phyloP scores from a whole-genome alignment of 78 protist species.

The Isochrysis galbana region DNA sequence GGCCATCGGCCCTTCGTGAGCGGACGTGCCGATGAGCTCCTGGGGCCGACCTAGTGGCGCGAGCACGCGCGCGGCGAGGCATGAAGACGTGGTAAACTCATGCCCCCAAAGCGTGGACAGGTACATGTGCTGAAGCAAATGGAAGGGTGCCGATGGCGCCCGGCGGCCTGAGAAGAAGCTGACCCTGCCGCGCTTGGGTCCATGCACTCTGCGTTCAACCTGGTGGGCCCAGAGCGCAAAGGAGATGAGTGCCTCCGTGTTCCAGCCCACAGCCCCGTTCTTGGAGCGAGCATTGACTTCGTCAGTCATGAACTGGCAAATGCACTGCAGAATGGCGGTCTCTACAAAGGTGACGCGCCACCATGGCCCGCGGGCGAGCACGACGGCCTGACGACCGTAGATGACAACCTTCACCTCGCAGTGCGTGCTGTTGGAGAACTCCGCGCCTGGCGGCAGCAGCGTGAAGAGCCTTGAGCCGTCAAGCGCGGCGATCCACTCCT shows the following conservation, averaged over 20 bases:
- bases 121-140: conserved; percentile 3
- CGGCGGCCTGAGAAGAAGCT: conserved; percentile 14
- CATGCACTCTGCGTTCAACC: not conserved
- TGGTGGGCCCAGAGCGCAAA: not conserved
- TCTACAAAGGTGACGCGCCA: not conserved
- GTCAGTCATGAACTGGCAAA: not conserved
- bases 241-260: not conserved
- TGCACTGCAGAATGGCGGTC: not conserved
- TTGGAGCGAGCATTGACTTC: not conserved
- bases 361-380: conserved; percentile 17
- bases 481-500: not conserved
- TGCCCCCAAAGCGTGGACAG: not conserved
- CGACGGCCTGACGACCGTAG: not conserved
- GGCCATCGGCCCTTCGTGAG: conserved; percentile 29
- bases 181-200: not conserved
- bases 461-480: not conserved
- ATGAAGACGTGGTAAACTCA: not conserved
- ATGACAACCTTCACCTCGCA: not conserved
- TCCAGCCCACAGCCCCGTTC: not conserved
- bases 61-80: not conserved
- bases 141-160: not conserved
- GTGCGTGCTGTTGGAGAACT: not conserved
- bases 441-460: not conserved
- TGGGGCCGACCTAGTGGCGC: not conserved
- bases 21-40: not conserved